A percentile compares a stretch with the other conserved stretches of the same genome.
These are phyloP conservation scores for Boletellus emodensis DNA, from an alignment of 768 basidiomycete species.

Conservation along the genomic window DNA sequence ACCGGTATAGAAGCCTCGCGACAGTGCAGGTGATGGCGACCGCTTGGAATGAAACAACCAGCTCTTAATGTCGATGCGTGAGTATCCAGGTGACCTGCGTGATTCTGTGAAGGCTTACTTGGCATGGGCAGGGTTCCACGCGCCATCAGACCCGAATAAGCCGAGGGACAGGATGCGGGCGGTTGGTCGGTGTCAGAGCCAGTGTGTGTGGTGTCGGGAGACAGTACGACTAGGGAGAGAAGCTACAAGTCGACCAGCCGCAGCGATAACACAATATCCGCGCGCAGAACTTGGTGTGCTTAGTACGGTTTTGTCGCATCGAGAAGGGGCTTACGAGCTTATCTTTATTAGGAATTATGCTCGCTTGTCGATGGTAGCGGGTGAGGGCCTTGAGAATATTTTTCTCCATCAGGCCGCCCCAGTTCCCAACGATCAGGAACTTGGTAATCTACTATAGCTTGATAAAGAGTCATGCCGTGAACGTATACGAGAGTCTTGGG, in stretches of 20 bases:
- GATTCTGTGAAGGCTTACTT: neutral
- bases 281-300: neutral
- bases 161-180: neutral
- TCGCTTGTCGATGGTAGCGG: neutral
- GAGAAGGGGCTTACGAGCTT: neutral
- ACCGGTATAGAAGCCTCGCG: conserved; percentile 4
- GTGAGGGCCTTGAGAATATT: neutral
- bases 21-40: conserved; percentile 1
- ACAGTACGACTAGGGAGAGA: neutral
- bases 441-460: neutral
- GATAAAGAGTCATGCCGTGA: neutral
- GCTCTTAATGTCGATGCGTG: neutral
- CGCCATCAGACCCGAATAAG: neutral
- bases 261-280: neutral
- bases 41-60: neutral
- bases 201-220: neutral
- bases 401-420: neutral
- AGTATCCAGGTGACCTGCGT: neutral
- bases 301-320: neutral
- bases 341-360: neutral
- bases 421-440: neutral
- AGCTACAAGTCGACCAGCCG: neutral
- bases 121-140: neutral
- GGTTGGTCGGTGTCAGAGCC: neutral
- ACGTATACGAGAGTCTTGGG: neutral